Evolutionary conservation across 192 early-diverging fungal species (phyloP).

Genomic region (Allomyces arbusculus): DNA sequence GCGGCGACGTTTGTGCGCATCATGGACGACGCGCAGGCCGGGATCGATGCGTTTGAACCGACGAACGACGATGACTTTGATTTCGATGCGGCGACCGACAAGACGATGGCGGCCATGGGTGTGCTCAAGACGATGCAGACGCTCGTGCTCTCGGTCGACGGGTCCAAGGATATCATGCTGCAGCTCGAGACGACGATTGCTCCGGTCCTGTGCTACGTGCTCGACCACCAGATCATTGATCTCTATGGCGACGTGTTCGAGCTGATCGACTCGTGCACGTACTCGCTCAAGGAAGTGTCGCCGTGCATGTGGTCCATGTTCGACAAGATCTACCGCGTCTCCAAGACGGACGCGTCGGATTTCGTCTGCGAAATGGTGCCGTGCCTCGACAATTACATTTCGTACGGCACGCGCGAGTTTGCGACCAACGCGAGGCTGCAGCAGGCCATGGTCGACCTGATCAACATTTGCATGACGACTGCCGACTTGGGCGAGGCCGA

Average conservation of each 20-base stretch:
- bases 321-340: conserved; percentile 49
- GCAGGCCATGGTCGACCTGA: conserved; percentile 59
- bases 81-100: conserved; percentile 50
- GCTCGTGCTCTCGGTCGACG: conserved; percentile 66
- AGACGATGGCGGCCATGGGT: conserved; percentile 73
- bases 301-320: conserved; percentile 69
- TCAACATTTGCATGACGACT: conserved; percentile 62
- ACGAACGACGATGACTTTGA: conserved; percentile 18
- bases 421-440: conserved; percentile 42
- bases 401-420: conserved; percentile 64
- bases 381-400: conserved; percentile 78
- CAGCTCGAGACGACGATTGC: conserved; percentile 58
- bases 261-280: conserved; percentile 72
- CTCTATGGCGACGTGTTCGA: conserved; percentile 74
- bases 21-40: conserved; percentile 43
- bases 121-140: conserved; percentile 77
- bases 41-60: conserved; percentile 13
- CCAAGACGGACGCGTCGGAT: conserved; percentile 63
- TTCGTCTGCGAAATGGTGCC: conserved; percentile 80
- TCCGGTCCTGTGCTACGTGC: conserved; percentile 55
- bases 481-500: conserved; percentile 56
- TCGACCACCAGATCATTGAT: conserved; percentile 57
- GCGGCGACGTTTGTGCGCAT: conserved; percentile 72
- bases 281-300: conserved; percentile 60
- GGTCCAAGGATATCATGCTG: conserved; percentile 51